phyloP scores from a whole-genome alignment of 2,329 filamentous ascomycete species.

The Camillea tinctor region DNA sequence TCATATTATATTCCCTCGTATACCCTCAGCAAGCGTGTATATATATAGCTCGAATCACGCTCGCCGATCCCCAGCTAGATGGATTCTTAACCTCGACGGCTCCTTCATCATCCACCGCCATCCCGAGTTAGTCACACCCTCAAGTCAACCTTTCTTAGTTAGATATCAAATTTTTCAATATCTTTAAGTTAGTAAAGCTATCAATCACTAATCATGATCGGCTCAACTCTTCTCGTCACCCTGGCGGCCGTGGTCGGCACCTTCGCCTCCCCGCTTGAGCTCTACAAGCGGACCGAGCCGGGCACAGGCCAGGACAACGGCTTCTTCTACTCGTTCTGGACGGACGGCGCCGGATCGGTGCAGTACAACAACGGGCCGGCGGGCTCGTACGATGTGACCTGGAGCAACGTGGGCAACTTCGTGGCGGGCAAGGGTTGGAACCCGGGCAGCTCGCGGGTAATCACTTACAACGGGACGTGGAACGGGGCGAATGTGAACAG shows the following conservation, averaged over 20 bases:
- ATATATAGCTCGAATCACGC: background rate
- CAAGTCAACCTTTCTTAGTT: slow-evolving; percentile 1
- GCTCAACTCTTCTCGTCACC: slow-evolving; percentile 28
- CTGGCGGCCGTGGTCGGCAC: slow-evolving; percentile 27
- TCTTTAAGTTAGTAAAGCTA: too few relatives aligned
- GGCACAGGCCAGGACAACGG: slow-evolving; percentile 45
- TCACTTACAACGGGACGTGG: slow-evolving; percentile 34
- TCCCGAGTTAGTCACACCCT: slow-evolving; percentile 2
- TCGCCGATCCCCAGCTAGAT: background rate
- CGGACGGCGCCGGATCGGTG: slow-evolving; percentile 50
- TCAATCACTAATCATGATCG: slow-evolving; percentile 18
- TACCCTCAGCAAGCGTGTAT: background rate
- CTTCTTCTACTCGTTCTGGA: slow-evolving; percentile 64
- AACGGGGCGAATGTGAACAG: slow-evolving; percentile 37
- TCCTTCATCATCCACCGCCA: background rate
- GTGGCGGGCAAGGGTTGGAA: slow-evolving; percentile 54
- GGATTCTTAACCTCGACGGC: background rate
- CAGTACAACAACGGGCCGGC: slow-evolving; percentile 55
- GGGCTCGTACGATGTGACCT: slow-evolving; percentile 51
- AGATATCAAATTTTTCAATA: too few relatives aligned
- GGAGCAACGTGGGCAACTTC: slow-evolving; percentile 49
- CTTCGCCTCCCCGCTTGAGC: slow-evolving; percentile 30
- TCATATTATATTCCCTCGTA: background rate
- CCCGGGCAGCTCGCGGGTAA: slow-evolving; percentile 29
- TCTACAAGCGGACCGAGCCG: slow-evolving; percentile 27